Evolutionary conservation across 805 yeast genomes (phyloP).

Genomic region (Suhomyces canberraensis): DNA sequence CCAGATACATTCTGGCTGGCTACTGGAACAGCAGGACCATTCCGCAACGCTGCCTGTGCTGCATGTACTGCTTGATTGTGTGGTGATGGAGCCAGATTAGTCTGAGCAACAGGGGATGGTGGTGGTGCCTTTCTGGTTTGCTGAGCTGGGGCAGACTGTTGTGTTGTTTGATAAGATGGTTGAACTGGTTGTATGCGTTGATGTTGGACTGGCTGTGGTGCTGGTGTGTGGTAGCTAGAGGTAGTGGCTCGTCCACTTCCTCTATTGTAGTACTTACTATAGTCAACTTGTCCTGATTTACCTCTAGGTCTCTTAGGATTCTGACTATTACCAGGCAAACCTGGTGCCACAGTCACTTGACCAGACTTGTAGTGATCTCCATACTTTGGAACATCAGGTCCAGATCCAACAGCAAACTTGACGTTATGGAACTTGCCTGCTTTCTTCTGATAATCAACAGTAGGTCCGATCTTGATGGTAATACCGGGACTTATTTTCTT

Average conservation of each 20-base stretch:
- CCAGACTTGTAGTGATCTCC: constrained; percentile 86
- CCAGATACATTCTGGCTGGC: constrained; percentile 5
- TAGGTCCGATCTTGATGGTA: constrained; percentile 62
- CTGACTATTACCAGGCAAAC: constrained; percentile 69
- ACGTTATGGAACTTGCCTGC: constrained; percentile 80
- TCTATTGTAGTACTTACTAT: constrained; percentile 40
- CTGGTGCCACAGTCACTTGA: constrained; percentile 74
- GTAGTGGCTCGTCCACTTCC: constrained; percentile 10
- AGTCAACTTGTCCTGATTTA: constrained; percentile 35
- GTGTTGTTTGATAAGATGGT: constrained; percentile 11
- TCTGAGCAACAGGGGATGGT: constrained; percentile 3
- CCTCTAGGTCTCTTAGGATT: constrained; percentile 76
- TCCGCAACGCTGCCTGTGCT: background rate
- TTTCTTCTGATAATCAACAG: constrained; percentile 83
- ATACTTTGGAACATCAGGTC: constrained; percentile 52
- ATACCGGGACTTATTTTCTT: constrained; percentile 58
- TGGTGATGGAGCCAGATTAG: background rate
- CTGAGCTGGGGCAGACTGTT: constrained; percentile 7
- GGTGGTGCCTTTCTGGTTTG: constrained; percentile 5
- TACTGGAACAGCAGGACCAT: background rate
- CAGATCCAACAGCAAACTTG: constrained; percentile 59
- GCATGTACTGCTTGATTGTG: constrained; percentile 3
- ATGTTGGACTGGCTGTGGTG: constrained; percentile 16
- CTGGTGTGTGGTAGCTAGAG: constrained; percentile 1
- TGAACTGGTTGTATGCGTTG: constrained; percentile 12